Evolutionary conservation across 495 filamentous ascomycete species (phyloP).

Genomic region (Tuber calosporum): DNA sequence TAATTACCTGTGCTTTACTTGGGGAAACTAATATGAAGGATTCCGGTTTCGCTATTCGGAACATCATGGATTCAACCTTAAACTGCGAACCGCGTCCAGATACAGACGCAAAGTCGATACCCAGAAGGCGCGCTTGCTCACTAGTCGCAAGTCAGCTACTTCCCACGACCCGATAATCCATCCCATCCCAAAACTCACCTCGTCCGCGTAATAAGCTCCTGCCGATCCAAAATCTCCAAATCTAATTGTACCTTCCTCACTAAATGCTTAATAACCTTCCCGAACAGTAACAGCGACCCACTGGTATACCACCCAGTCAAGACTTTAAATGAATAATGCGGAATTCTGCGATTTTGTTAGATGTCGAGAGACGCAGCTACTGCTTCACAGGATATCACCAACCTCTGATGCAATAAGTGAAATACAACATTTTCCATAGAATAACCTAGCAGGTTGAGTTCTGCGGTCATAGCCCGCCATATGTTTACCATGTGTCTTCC

Average conservation of each 20-base stretch:
- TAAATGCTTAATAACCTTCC: conserved; percentile 74
- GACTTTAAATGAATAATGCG: conserved; percentile 71
- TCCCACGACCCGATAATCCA: background rate
- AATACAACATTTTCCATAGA: conserved; percentile 96
- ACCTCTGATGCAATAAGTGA: conserved; percentile 64
- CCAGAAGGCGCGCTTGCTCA: conserved; percentile 87
- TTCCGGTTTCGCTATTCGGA: conserved; percentile 94
- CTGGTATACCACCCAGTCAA: conserved; percentile 76
- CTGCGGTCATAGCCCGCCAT: conserved; percentile 90
- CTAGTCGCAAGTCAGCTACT: conserved; percentile 40
- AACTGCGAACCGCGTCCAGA: conserved; percentile 92
- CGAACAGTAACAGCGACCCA: conserved; percentile 57
- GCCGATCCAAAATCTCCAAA: conserved; percentile 82
- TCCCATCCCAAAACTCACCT: conserved; percentile 42
- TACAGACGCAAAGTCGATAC: conserved; percentile 93
- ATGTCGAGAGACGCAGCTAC: background rate
- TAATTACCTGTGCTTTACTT: conserved; percentile 61
- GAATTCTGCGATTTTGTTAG: conserved; percentile 56
- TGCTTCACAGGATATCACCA: conserved; percentile 3
- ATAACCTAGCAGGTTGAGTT: conserved; percentile 84
- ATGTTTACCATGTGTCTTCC: conserved; percentile 95
- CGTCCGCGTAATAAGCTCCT: conserved; percentile 79
- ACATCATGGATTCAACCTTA: conserved; percentile 98
- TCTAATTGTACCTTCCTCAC: conserved; percentile 69
- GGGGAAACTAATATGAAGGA: conserved; percentile 87